Evolutionary conservation across 179 eudicot species (phyloP).

Genomic region (Beta corolliflora): DNA sequence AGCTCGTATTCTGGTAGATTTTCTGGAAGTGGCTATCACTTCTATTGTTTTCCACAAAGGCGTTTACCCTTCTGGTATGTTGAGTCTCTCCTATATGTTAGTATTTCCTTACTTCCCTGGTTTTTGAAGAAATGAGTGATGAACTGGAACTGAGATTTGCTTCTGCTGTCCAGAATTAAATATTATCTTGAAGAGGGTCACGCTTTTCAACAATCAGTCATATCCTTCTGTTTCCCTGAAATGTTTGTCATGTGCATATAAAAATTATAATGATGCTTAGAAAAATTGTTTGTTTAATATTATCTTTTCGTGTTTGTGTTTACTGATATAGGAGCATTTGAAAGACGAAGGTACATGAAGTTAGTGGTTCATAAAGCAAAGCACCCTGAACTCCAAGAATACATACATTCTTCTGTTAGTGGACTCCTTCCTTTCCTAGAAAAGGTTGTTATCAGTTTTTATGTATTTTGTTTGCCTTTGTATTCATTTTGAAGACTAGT

Average conservation of each 20-base stretch:
- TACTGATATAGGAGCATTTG: slow-evolving; percentile 60
- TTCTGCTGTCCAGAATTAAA: background rate
- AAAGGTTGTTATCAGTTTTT: slow-evolving; percentile 45
- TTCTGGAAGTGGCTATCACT: slow-evolving; percentile 82
- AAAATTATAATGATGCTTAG: background rate
- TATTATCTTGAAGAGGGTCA: background rate
- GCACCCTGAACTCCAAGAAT: slow-evolving; percentile 75
- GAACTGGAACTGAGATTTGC: background rate
- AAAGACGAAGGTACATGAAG: slow-evolving; percentile 83
- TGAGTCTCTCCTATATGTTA: background rate
- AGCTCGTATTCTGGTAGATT: slow-evolving; percentile 63
- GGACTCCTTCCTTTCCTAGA: slow-evolving; percentile 63
- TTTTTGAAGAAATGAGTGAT: background rate
- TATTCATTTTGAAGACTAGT: background rate
- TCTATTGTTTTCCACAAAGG: slow-evolving; percentile 83
- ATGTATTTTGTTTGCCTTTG: background rate
- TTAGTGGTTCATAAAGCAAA: slow-evolving; percentile 84
- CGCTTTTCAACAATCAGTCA: background rate
- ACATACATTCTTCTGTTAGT: slow-evolving; percentile 66
- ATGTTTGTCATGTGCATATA: background rate
- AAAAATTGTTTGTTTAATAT: background rate
- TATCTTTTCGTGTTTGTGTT: slow-evolving; percentile 3
- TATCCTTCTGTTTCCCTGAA: background rate
- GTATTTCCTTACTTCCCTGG: background rate
- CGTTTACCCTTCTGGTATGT: slow-evolving; percentile 64